A percentile compares a stretch with the other conserved stretches of the same genome.
phyloP scores from a whole-genome alignment of 2,329 filamentous ascomycete species.

The Microcera coccophila region DNA sequence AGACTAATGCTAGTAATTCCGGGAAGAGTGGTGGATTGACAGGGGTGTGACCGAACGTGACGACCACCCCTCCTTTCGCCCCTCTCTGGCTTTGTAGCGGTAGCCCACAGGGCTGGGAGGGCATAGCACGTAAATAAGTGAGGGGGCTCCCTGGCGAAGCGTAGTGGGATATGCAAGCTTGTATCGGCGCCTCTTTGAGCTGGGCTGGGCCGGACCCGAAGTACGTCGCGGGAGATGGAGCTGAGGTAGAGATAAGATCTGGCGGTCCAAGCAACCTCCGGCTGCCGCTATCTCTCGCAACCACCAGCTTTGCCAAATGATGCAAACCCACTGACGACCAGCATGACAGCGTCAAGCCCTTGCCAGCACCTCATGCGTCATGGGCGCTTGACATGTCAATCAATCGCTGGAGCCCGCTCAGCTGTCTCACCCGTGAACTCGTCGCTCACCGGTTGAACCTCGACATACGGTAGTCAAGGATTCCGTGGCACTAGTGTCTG shows the following conservation, averaged over 20 bases:
- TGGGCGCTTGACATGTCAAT: neutral
- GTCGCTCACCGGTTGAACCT: slow-evolving; percentile 20
- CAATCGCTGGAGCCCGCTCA: neutral
- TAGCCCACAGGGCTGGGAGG: neutral
- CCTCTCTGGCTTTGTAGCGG: no score
- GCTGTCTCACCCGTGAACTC: slow-evolving; percentile 1
- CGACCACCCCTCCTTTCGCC: neutral
- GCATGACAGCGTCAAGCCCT: neutral
- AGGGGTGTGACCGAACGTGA: slow-evolving; percentile 4
- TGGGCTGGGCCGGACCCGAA: neutral
- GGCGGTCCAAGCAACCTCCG: slow-evolving; percentile 5
- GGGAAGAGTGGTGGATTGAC: slow-evolving; percentile 7
- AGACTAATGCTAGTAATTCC: slow-evolving; percentile 16
- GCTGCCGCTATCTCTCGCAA: neutral
- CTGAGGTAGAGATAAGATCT: slow-evolving; percentile 13
- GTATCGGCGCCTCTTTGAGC: neutral
- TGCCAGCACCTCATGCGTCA: neutral
- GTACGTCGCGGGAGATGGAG: neutral
- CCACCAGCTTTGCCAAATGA: neutral
- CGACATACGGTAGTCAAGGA: slow-evolving; percentile 21
- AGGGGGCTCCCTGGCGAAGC: neutral
- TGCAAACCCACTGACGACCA: neutral
- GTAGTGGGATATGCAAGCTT: neutral
- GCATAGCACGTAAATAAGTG: neutral
- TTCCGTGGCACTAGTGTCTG: slow-evolving; percentile 17